A percentile compares a stretch with the other conserved stretches of the same genome.
Conservation (phyloP, 257 asterid genomes). For the Nicotiana otophora region DNA sequence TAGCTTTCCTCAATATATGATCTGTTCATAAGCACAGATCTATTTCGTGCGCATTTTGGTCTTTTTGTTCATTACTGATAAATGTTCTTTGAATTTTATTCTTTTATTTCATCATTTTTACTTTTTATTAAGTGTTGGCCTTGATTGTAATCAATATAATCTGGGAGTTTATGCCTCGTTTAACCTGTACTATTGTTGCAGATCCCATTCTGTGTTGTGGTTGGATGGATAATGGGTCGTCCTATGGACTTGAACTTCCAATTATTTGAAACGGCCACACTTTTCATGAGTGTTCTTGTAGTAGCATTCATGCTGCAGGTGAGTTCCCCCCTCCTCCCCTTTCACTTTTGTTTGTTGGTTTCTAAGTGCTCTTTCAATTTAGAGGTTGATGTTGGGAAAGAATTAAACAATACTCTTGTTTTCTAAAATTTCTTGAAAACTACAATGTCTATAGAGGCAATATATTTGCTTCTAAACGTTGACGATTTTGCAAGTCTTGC, state of each 20-base stretch:
- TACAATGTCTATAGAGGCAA: neutral
- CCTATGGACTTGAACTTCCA: constrained; percentile 81
- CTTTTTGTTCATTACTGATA: neutral
- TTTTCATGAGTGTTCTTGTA: constrained; percentile 72
- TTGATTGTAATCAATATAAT: neutral
- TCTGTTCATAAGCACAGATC: neutral
- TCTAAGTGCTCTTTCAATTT: neutral
- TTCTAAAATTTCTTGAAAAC: neutral
- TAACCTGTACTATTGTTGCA: constrained; percentile 11
- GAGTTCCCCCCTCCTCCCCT: neutral
- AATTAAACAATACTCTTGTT: neutral
- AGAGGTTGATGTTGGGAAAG: neutral
- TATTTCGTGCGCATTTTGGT: neutral
- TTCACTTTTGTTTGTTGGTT: neutral
- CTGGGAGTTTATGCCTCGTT: neutral
- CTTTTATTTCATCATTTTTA: neutral
- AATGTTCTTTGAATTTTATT: neutral
- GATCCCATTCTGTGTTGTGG: constrained; percentile 74
- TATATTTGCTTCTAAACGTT: neutral
- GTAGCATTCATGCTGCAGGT: constrained; percentile 84
- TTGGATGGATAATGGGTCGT: constrained; percentile 68
- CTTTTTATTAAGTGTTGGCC: neutral
- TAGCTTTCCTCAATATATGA: neutral
- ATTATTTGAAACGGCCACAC: constrained; percentile 70
- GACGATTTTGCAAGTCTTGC: neutral